Evolutionary conservation across 441 rosid genomes (phyloP).

Genomic region (Jatropha podagrica): DNA sequence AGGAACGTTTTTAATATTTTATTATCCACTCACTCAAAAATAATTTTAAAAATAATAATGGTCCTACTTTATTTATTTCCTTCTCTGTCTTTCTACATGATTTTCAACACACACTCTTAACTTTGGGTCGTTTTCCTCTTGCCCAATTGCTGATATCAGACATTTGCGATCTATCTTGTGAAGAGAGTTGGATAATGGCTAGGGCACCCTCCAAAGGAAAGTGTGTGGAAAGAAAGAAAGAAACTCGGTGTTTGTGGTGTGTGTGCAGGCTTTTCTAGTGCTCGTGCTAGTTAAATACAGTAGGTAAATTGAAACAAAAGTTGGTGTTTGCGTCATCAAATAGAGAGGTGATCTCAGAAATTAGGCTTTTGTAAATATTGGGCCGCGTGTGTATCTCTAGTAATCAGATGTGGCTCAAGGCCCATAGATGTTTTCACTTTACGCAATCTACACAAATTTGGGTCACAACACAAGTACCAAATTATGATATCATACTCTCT

Average conservation of each 20-base stretch:
- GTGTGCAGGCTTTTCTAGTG: constrained; percentile 5
- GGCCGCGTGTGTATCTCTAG: not conserved
- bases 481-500: not conserved
- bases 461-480: not conserved
- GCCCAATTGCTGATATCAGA: constrained; percentile 30
- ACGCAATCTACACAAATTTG: constrained; percentile 4
- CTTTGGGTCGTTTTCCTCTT: constrained; percentile 28
- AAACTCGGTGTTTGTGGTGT: not conserved
- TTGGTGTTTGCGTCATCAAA: constrained; percentile 14
- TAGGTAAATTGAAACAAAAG: no score
- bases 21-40: no score
- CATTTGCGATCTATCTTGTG: constrained; percentile 14
- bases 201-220: constrained; percentile 11
- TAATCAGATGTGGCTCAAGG: not conserved
- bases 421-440: not conserved
- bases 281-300: no score
- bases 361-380: constrained; percentile 10
- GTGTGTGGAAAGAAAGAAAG: not conserved
- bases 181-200: not conserved
- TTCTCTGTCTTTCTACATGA: constrained; percentile 22
- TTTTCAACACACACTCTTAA: constrained; percentile 26
- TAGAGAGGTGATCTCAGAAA: not conserved
- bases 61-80: constrained; percentile 19
- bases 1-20: not conserved
- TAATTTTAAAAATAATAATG: constrained; percentile 10